Evolutionary conservation across 164 flowering plant genomes (phyloP).

Genomic region (Nymphaea thermarum): DNA sequence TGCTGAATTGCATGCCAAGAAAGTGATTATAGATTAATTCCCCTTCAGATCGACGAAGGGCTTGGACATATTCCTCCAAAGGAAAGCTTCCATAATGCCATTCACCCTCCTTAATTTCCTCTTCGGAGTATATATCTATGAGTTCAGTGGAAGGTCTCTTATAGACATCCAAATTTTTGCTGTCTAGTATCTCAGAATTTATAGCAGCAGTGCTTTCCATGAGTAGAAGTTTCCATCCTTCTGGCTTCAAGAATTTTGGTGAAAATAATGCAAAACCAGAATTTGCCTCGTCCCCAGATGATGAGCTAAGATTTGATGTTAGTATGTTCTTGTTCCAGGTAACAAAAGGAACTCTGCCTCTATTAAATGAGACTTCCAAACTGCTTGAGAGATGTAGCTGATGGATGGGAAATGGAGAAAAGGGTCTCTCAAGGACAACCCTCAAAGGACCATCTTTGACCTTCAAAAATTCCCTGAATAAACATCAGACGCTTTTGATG

Average conservation of each 20-base stretch:
- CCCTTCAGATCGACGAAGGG: conserved; percentile 77
- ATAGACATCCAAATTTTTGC: conserved; percentile 1
- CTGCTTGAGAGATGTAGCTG: conserved; percentile 37
- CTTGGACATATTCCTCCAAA: conserved; percentile 77
- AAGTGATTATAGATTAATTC: conserved; percentile 78
- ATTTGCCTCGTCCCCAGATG: conserved; percentile 40
- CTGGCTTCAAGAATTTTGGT: conserved; percentile 38
- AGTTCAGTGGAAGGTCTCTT: conserved; percentile 32
- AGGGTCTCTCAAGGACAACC: conserved; percentile 79
- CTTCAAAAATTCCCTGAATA: conserved; percentile 53
- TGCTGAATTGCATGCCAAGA: conserved; percentile 83
- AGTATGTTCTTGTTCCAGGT: conserved; percentile 48
- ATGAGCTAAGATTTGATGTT: conserved; percentile 36
- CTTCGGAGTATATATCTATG: conserved; percentile 51
- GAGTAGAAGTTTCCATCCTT: conserved; percentile 43
- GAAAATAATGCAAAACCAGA: conserved; percentile 64
- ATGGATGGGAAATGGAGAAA: conserved; percentile 82
- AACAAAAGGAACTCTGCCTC: conserved; percentile 57
- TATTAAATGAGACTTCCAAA: conserved; percentile 44
- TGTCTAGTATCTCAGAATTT: conserved; percentile 15
- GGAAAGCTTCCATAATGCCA: conserved; percentile 92
- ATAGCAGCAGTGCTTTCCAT: conserved; percentile 18
- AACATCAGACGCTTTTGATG: conserved; percentile 2
- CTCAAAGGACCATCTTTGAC: conserved; percentile 54
- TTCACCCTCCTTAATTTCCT: conserved; percentile 51